phyloP scores from a whole-genome alignment of 495 filamentous ascomycete genomes.

The Elasticomyces elasticus region DNA sequence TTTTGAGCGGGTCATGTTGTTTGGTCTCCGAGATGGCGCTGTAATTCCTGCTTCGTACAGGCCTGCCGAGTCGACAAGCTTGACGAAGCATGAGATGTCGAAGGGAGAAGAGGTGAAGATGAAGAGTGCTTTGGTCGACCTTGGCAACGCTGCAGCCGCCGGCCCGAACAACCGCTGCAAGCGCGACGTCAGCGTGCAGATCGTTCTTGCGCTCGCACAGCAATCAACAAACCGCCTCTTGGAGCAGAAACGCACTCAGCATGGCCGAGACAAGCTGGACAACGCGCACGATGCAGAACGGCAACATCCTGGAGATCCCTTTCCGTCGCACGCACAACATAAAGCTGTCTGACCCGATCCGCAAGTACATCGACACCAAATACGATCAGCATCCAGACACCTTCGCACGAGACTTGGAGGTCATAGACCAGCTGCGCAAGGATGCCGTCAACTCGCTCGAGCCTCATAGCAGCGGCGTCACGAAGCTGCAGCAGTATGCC shows the following conservation, averaged over 20 bases:
- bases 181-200: background rate
- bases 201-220: too few relatives aligned
- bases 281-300: conserved; percentile 18
- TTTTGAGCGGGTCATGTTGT: conserved; percentile 57
- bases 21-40: conserved; percentile 23
- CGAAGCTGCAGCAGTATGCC: conserved; percentile 77
- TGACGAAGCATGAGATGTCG: background rate
- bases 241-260: too few relatives aligned
- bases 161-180: too few relatives aligned
- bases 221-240: too few relatives aligned
- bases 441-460: conserved; percentile 83
- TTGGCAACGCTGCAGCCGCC: too few relatives aligned
- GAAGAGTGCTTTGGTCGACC: too few relatives aligned
- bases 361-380: conserved; percentile 93
- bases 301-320: conserved; percentile 53
- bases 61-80: background rate
- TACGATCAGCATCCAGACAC: conserved; percentile 99
- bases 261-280: conserved; percentile 8
- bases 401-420: conserved; percentile 81
- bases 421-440: conserved; percentile 70
- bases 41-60: background rate
- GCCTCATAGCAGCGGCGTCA: conserved; percentile 79
- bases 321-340: conserved; percentile 77
- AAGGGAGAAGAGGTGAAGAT: too few relatives aligned
- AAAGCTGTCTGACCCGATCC: conserved; percentile 70